Evolutionary conservation across 208 protist species (phyloP), one percentile per base, ranked within the genome.

Genomic region (Hexamita inflata): DNA sequence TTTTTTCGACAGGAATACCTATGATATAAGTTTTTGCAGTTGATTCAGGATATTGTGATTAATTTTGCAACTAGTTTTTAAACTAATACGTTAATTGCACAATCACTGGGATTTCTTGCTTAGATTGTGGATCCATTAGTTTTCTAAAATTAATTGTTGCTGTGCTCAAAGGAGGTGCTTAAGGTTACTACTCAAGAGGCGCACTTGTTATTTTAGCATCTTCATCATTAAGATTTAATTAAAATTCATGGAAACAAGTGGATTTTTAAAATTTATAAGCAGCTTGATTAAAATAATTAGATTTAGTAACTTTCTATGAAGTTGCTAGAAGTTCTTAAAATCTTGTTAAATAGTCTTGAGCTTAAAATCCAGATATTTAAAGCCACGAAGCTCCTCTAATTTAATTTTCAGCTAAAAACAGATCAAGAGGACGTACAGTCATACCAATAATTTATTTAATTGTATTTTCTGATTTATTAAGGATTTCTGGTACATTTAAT

Each of bases 371-470:
- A n/a, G 7, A 28, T 15, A 70, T 19, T 49, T 40, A 2, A 11
- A 70, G 9, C 64, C 64, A 70, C 11, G 28, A 30, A 32, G 64
- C 30, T n/a, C 32, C 64, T 40, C 11, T 49, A 57, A 70, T 70
- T 35, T 38, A 32, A 32, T 35, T 70, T 45, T n/a, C 2, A 45
- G 64, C 64, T n/a, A 70, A 49, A n/a, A n/a, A 70, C 9, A 42
- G 42, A n/a, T 70, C 64, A 28, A 70, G 40, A 24, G 64, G 64
- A 32, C 11, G 7, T 15, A 70, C 38, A n/a, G 64, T 70, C 24
- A 38, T 15, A 7, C 64, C 35, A 34, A 70, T 38, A n/a, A 70
- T 45, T 24, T 9, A n/a, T 4, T 40, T 38, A 49, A 70, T 19
- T 30, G 11, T 35, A 35, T 30, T 62, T 42, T 70, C 35, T n/a